Base-by-base conservation (phyloP, 106 monocot species). In the Dactylorhiza incarnata region DNA sequence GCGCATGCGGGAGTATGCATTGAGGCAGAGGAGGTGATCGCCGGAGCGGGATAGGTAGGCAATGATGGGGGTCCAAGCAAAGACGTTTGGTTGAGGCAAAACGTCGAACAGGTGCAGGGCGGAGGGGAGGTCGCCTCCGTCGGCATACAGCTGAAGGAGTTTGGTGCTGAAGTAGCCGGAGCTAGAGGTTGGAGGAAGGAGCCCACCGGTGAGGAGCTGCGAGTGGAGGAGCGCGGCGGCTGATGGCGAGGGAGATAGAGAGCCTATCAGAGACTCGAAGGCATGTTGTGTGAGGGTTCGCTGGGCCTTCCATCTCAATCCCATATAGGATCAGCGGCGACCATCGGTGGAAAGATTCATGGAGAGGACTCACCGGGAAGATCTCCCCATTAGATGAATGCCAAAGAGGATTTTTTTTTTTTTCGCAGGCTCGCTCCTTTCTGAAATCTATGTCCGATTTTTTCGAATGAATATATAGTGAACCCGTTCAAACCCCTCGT, bases 141-240 rank as follows among this genome's bases (percentile, higher is more conserved):
- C 48, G 29, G 80, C 75, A 68, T 84, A 84, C 73, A 80, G 73
- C 16, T 76, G 76, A 73, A 84, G 46, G 54, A 84, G 80, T 43
- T 80, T 80, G 77, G 84, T 80, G 67, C 46, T 20, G 73, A 75
- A 45, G 48, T 69, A 69, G 8, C 16, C 69, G 45, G 69, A 69
- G 7, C 45, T 6, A 9, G 22, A 84, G 75, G 75, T 70, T 16
- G 45, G 67, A 50, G 50, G 48, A 7, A 51, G 59, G 58, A 48
- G 26, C 76, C 79, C 76, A 51, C 47, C 53, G 61, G 44, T 71
- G 84, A 66, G 59, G 51, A 77, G 51, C 11, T 54, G 76, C 6
- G 49, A 56, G 66, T 65, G 84, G 76, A 71, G 23, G 23, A 47
- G 69, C 59, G 29, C 19, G 76, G 45, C 52, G 71, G 25, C 17